phyloP scores from a whole-genome alignment of 2,329 filamentous ascomycete genomes.

The Cryphonectria naterciae region DNA sequence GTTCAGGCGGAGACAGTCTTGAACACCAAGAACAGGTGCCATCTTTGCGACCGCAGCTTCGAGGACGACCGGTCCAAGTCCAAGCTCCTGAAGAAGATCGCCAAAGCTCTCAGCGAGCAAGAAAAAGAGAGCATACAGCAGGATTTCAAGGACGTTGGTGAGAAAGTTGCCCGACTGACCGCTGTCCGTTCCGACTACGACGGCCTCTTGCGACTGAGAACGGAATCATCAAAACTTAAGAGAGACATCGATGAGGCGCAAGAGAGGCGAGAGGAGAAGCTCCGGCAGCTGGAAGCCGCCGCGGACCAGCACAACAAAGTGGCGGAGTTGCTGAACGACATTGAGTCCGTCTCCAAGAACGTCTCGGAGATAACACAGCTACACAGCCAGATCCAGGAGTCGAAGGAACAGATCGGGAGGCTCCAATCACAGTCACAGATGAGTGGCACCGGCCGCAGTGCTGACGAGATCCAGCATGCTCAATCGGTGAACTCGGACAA shows the following conservation, averaged over 20 bases:
- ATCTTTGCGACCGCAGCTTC: slow-evolving; percentile 75
- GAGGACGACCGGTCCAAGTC: slow-evolving; percentile 56
- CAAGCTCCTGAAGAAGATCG: slow-evolving; percentile 69
- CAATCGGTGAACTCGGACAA: slow-evolving; percentile 70
- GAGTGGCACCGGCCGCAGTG: slow-evolving; percentile 65
- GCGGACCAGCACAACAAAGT: slow-evolving; percentile 69
- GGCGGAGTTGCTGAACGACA: slow-evolving; percentile 54
- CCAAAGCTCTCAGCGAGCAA: slow-evolving; percentile 64
- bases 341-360: slow-evolving; percentile 77
- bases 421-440: slow-evolving; percentile 77
- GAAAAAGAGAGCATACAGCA: slow-evolving; percentile 56
- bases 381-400: slow-evolving; percentile 69
- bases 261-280: slow-evolving; percentile 61
- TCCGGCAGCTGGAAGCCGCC: slow-evolving; percentile 66
- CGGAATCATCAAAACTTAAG: slow-evolving; percentile 72
- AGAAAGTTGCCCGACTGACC: slow-evolving; percentile 61
- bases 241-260: slow-evolving; percentile 60
- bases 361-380: slow-evolving; percentile 77
- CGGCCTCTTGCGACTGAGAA: slow-evolving; percentile 69
- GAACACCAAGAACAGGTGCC: slow-evolving; percentile 72
- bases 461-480: slow-evolving; percentile 83
- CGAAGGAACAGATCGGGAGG: slow-evolving; percentile 74
- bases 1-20: slow-evolving; percentile 67
- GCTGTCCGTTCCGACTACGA: slow-evolving; percentile 72
- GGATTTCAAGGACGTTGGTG: slow-evolving; percentile 36